A percentile compares a stretch with the other conserved stretches of the same genome.
phyloP scores from a whole-genome alignment of 1,284 basidiomycete genomes.

The Rhodofomes roseus region DNA sequence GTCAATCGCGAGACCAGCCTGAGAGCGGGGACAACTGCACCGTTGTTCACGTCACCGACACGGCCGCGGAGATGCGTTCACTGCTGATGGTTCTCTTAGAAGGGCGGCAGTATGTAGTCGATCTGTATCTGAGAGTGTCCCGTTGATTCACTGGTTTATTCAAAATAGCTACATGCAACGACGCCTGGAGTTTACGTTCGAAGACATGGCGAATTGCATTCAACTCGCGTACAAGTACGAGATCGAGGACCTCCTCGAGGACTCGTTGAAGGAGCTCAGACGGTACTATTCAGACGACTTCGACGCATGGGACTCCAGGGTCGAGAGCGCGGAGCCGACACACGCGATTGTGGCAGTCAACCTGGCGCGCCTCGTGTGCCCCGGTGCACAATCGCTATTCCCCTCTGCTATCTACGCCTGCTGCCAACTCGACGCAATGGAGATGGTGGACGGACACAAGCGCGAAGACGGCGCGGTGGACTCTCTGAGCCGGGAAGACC shows the following conservation, averaged over 20 bases:
- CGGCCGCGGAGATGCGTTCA: background rate
- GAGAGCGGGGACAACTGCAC: background rate
- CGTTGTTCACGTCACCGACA: background rate
- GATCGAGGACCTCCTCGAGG: background rate
- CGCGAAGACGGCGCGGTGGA: too few species aligned
- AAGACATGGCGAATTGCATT: background rate
- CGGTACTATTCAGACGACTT: background rate
- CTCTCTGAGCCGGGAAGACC: too few species aligned
- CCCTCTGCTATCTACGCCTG: too few species aligned
- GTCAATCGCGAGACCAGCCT: slow-evolving; percentile 6
- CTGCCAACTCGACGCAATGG: too few species aligned
- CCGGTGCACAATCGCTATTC: too few species aligned
- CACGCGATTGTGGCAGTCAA: too few species aligned
- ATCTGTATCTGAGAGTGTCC: too few species aligned
- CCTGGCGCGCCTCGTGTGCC: too few species aligned
- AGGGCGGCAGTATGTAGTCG: background rate
- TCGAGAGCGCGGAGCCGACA: too few species aligned
- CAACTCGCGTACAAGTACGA: background rate
- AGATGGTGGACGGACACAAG: too few species aligned
- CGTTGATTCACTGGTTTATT: background rate
- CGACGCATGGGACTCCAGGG: background rate
- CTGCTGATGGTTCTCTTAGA: background rate
- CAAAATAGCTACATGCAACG: background rate
- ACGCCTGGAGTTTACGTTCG: background rate
- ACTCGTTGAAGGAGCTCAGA: background rate